phyloP scores from a whole-genome alignment of 2,329 filamentous ascomycete genomes.

The Aureobasidium sp. region DNA sequence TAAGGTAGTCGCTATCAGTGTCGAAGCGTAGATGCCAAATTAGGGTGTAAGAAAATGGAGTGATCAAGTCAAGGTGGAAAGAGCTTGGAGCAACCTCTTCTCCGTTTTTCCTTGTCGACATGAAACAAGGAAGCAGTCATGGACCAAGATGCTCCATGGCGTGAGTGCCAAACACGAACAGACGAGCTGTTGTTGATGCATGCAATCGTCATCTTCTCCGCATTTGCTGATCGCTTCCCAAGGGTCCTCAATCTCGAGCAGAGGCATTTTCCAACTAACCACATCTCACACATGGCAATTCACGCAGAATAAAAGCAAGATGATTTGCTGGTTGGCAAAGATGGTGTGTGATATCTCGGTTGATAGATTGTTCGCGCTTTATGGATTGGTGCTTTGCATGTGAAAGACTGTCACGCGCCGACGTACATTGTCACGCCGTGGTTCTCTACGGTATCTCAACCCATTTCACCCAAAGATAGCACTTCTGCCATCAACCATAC shows the following conservation, averaged over 20 bases:
- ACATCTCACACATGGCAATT: background rate
- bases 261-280: background rate
- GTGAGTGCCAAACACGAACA: background rate
- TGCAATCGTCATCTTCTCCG: constrained; percentile 8
- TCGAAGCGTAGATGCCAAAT: background rate
- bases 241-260: background rate
- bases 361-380: background rate
- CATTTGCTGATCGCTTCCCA: background rate
- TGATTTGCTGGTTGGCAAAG: background rate
- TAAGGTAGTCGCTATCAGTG: background rate
- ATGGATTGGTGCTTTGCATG: background rate
- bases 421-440: background rate
- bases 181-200: background rate
- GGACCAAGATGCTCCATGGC: background rate
- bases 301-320: background rate
- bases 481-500: background rate
- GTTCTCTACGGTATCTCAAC: background rate
- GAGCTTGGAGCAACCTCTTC: background rate
- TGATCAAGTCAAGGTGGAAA: background rate
- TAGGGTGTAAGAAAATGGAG: background rate
- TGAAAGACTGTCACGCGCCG: constrained; percentile 1
- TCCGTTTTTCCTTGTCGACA: background rate
- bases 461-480: background rate
- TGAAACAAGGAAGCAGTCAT: constrained; percentile 3
- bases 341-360: background rate